These are phyloP conservation scores for Pythium aquatile DNA, from an alignment of 352 stramenopile species.

Conservation along the genomic window DNA sequence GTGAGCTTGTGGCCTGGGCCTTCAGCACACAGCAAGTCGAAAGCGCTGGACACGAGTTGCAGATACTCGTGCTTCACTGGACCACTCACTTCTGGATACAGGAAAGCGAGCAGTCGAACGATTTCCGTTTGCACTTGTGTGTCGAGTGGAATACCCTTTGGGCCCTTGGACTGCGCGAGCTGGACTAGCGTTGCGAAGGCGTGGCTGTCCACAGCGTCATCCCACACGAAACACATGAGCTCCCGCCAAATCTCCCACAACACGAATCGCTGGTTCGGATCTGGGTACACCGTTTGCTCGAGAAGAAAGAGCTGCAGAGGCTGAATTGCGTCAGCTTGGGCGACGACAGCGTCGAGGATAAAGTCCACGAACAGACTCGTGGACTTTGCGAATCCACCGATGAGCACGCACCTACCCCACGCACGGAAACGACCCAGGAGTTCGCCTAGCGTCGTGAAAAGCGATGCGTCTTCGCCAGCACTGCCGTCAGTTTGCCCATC, in stretches of 20 bases:
- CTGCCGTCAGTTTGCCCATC: not conserved
- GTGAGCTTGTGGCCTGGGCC: slow-evolving; percentile 52
- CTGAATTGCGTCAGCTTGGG: slow-evolving; percentile 25
- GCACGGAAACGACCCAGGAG: slow-evolving; percentile 41
- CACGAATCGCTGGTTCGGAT: slow-evolving; percentile 38
- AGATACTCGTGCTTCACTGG: slow-evolving; percentile 47
- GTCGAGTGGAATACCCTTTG: slow-evolving; percentile 24
- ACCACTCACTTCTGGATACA: slow-evolving; percentile 41
- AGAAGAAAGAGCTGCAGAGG: slow-evolving; percentile 48
- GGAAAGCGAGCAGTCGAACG: slow-evolving; percentile 41
- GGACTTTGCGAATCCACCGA: slow-evolving; percentile 10
- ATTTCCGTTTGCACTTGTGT: slow-evolving; percentile 35
- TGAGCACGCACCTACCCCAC: slow-evolving; percentile 27
- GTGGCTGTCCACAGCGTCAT: slow-evolving; percentile 30
- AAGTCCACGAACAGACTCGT: slow-evolving; percentile 39
- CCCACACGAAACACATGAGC: slow-evolving; percentile 52
- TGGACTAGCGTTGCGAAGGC: slow-evolving; percentile 39
- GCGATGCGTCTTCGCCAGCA: not conserved
- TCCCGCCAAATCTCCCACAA: slow-evolving; percentile 61
- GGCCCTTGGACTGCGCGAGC: slow-evolving; percentile 32
- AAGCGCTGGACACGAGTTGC: slow-evolving; percentile 36
- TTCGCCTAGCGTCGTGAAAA: slow-evolving; percentile 22
- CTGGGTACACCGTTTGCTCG: slow-evolving; percentile 51
- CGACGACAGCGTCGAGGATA: slow-evolving; percentile 34
- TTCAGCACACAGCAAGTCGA: slow-evolving; percentile 53